Conservation (phyloP, 345 rosid species). For the Gossypium arboreum region DNA sequence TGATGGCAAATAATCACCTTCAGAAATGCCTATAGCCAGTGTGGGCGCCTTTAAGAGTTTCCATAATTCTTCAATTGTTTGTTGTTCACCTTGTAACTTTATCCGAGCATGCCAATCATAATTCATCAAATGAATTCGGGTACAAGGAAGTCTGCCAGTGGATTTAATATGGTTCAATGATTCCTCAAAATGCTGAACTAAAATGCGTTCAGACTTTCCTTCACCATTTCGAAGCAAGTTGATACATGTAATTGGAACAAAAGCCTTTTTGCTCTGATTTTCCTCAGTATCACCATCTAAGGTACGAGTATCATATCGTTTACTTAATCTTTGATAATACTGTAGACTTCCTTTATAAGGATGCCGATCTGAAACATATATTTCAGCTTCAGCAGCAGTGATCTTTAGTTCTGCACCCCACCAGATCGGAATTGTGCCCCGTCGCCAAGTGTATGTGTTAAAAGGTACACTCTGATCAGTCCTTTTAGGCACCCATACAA, state of each 20-base stretch:
- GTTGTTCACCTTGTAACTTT: slow-evolving; percentile 79
- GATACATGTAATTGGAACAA: slow-evolving; percentile 80
- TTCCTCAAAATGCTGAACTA: slow-evolving; percentile 90
- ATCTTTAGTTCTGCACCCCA: slow-evolving; percentile 98
- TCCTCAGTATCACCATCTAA: slow-evolving; percentile 51
- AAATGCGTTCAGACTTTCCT: slow-evolving; percentile 87
- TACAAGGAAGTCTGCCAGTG: slow-evolving; percentile 63
- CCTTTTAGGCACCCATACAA: slow-evolving; percentile 85
- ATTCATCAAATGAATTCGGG: slow-evolving; percentile 63
- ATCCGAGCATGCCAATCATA: slow-evolving; percentile 95
- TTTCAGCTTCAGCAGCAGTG: slow-evolving; percentile 95
- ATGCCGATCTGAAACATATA: slow-evolving; percentile 78
- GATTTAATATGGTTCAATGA: slow-evolving; percentile 67
- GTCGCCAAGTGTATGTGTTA: slow-evolving; percentile 83
- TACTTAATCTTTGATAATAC: slow-evolving; percentile 84
- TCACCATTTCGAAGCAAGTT: slow-evolving; percentile 83
- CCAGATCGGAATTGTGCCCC: slow-evolving; percentile 98
- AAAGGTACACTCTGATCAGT: slow-evolving; percentile 75
- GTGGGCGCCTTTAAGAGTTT: slow-evolving; percentile 70
- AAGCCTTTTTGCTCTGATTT: slow-evolving; percentile 58
- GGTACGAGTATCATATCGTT: slow-evolving; percentile 71
- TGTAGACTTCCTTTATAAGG: slow-evolving; percentile 89
- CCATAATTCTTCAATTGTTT: slow-evolving; percentile 94
- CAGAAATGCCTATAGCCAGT: slow-evolving; percentile 65
- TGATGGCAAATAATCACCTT: slow-evolving; percentile 86